Base-by-base conservation (phyloP, 2,329 filamentous ascomycete species). In the Talaromyces sp. region DNA sequence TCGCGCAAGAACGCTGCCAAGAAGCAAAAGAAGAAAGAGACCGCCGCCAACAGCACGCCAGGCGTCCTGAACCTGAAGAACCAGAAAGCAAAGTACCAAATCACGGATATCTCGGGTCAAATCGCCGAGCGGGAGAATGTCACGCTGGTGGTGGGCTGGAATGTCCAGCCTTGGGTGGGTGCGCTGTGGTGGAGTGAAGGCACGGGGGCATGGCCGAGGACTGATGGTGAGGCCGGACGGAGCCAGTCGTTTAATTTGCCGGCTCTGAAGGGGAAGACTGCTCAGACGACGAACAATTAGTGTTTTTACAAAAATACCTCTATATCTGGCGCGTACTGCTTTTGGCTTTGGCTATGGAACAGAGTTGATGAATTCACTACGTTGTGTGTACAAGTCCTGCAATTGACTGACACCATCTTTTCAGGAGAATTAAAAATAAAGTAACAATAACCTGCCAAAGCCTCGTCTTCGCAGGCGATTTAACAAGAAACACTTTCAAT, bases 91-190 rank as follows among this genome's bases (percentile, higher is more conserved):
- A 99, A 99, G 77, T 99, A 99, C 81, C 92, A 96, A 73, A 94
- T 99, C 77, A 96, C 92, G 4, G 92, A 97, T 74, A 90, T 93
- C 11, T 84, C 83, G 11, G 90, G 92, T 63, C 87, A 87, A 74
- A 82, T 97, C 65, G 89, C 90, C 52, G 83, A 88, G 69, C 81
- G 86, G 54, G 79, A 83, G 56, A 87, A 94, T 72, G 91, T 93
- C 60, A 87, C 85, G 31, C 80, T 99, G 64, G 86, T 88, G 68
- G 80, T 97, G 57, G 88, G 94, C 71, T 99, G 96, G 86, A 97
- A 97, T 77, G 89, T 97, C 62, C 94, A 99, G 81, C 94, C 94
- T 32, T 97, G 93, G 91, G 91, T 99, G 11, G 94, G 94, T 14
- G 77, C 88, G 57, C 76, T 97, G 74, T 89, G 89, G 48, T 99